Evolutionary conservation across 2,329 filamentous ascomycete species (phyloP), one percentile per base, ranked within the genome.

Genomic region (Diaporthe capsici): DNA sequence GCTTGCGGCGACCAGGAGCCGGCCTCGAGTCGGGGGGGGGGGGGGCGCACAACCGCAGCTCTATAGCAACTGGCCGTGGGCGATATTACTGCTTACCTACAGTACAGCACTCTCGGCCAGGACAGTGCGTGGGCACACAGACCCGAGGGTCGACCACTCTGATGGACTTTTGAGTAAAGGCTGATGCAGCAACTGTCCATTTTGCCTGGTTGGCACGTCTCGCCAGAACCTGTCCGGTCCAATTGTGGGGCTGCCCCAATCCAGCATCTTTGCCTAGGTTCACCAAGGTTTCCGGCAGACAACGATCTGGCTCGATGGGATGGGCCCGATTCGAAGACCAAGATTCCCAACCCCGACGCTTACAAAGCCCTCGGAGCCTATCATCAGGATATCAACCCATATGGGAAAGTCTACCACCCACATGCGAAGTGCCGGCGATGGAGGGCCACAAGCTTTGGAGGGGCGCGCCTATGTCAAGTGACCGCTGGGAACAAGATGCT

Each of bases 381-480:
- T 68, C 34, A 51, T 20, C 47, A 68, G 47, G 31, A 53, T 28
- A n/a, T 68, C 47, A 53, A 51, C 47, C 49, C 47, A 42, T 31
- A 8, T 39, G 34, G 49, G n/a, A 70, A 39, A 55, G 49, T 55
- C 49, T 55, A 20, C 65, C 34, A 9, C 49, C 31, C 49, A 70
- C 25, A 20, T 70, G 65, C 49, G 13, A 55, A 70, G 65, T 70
- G 65, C 65, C 65, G 65, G 22, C 65, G 34, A 20, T 70, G 65
- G 49, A 55, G 65, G 34, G 65, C 34, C 34, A 55, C 49, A 68
- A 68, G 34, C 65, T 53, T 68, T 53, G 22, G 65, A 39, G 31
- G 22, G 47, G 65, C 28, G 47, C 31, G 65, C 49, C 65, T 70
- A 55, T 55, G 49, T 70, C 65, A 70, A 70, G 65, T 70, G 65